Conservation (phyloP, 1,284 basidiomycete genomes). For the Clitocybe nebularis region DNA sequence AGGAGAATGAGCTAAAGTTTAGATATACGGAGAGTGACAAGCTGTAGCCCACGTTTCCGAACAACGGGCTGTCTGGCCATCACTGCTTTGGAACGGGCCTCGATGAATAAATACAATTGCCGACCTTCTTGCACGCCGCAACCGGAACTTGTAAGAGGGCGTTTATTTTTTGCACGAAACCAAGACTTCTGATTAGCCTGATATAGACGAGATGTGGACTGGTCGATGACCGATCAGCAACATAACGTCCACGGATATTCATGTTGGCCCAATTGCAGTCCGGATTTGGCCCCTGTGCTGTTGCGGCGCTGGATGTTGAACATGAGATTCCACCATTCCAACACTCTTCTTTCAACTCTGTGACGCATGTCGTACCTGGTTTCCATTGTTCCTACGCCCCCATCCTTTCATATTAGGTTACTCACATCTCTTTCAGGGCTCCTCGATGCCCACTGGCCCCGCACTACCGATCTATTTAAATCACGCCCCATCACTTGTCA, state of each 20-base stretch:
- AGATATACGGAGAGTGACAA: too few species aligned
- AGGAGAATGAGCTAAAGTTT: too few species aligned
- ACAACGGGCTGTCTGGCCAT: too few species aligned
- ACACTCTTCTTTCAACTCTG: slow-evolving; percentile 8
- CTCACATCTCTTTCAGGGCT: slow-evolving; percentile 14
- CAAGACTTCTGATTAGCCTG: slow-evolving; percentile 28
- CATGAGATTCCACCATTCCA: slow-evolving; percentile 13
- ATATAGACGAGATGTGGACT: slow-evolving; percentile 19
- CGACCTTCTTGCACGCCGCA: slow-evolving; percentile 5
- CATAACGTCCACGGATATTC: slow-evolving; percentile 16
- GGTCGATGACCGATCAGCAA: slow-evolving; percentile 17
- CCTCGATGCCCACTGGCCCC: slow-evolving; percentile 17
- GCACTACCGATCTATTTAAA: slow-evolving; percentile 19
- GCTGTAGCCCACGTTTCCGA: too few species aligned
- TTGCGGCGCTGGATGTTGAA: slow-evolving; percentile 13
- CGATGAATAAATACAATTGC: too few species aligned
- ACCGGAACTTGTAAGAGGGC: slow-evolving; percentile 7
- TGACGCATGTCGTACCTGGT: slow-evolving; percentile 30
- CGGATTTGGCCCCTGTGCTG: slow-evolving; percentile 15
- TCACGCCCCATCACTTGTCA: slow-evolving; percentile 12
- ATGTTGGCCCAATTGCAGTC: slow-evolving; percentile 21
- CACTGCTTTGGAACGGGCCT: too few species aligned
- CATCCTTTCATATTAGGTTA: slow-evolving; percentile 17
- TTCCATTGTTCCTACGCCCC: slow-evolving; percentile 24
- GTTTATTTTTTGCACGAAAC: not conserved